Percentiles rank a stretch among this genome's conserved stretches.
Evolutionary conservation across 345 rosid species (phyloP).

Genomic region (Noccaea bulbosa): DNA sequence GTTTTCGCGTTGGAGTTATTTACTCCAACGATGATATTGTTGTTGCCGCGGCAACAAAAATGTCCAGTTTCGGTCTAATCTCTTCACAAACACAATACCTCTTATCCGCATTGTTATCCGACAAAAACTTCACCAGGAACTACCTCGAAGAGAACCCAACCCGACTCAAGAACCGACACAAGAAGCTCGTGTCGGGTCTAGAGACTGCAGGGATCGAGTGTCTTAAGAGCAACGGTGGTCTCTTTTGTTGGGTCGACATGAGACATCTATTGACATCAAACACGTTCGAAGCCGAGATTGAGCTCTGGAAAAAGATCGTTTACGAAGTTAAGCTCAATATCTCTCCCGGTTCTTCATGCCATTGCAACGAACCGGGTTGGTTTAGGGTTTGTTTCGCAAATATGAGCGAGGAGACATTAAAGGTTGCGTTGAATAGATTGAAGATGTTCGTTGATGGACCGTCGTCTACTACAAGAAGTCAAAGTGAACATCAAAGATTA

Average conservation of each 20-base stretch:
- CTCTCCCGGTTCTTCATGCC: slow-evolving; percentile 81
- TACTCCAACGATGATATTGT: slow-evolving; percentile 74
- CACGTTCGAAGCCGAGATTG: slow-evolving; percentile 78
- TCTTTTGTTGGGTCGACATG: slow-evolving; percentile 88
- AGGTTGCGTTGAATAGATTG: slow-evolving; percentile 58
- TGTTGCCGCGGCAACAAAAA: slow-evolving; percentile 75
- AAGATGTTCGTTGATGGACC: slow-evolving; percentile 54
- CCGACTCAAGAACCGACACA: slow-evolving; percentile 57
- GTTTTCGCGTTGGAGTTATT: slow-evolving; percentile 86
- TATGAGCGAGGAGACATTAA: slow-evolving; percentile 66
- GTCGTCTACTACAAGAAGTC: slow-evolving; percentile 39
- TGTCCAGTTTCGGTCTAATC: slow-evolving; percentile 86
- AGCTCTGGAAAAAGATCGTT: slow-evolving; percentile 76
- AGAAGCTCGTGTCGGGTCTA: slow-evolving; percentile 59
- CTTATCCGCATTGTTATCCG: slow-evolving; percentile 65
- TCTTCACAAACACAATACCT: slow-evolving; percentile 84
- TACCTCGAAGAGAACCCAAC: slow-evolving; percentile 61
- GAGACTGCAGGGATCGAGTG: slow-evolving; percentile 60
- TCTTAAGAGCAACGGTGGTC: slow-evolving; percentile 71
- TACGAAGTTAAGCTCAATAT: slow-evolving; percentile 64
- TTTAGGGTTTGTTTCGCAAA: slow-evolving; percentile 76
- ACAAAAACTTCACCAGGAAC: slow-evolving; percentile 61
- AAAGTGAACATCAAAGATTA: slow-evolving; percentile 51
- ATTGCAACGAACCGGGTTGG: slow-evolving; percentile 84
- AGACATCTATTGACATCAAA: slow-evolving; percentile 60